These are phyloP conservation scores for Hypholoma sublateritium DNA, from an alignment of 768 basidiomycete species.

Conservation along the genomic window DNA sequence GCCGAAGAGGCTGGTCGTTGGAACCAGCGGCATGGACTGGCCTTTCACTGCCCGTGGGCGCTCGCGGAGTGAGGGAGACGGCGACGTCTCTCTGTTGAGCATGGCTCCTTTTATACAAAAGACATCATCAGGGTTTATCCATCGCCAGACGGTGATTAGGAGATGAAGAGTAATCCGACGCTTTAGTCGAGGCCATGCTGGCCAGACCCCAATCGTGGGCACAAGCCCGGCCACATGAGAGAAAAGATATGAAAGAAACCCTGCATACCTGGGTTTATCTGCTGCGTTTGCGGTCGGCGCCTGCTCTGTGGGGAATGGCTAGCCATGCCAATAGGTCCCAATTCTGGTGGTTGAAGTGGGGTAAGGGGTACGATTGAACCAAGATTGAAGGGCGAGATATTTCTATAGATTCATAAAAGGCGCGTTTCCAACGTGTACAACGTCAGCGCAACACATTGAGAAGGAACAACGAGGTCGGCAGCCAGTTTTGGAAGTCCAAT, in stretches of 20 bases:
- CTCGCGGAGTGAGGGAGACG: conserved; percentile 46
- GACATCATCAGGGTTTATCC: conserved; percentile 26
- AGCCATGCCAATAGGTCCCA: conserved; percentile 47
- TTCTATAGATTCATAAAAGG: conserved; percentile 37
- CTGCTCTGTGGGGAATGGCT: conserved; percentile 59
- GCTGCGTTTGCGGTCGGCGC: conserved; percentile 51
- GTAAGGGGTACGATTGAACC: conserved; percentile 17
- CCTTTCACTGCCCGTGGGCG: conserved; percentile 57
- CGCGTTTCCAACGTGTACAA: conserved; percentile 72
- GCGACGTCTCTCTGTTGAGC: conserved; percentile 48
- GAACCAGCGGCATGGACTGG: conserved; percentile 63
- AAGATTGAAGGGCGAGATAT: conserved; percentile 12
- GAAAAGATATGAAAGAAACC: conserved; percentile 14
- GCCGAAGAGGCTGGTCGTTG: conserved; percentile 51
- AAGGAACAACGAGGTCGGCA: conserved; percentile 56
- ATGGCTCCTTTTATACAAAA: conserved; percentile 33
- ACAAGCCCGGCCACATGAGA: conserved; percentile 19
- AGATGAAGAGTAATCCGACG: conserved; percentile 13
- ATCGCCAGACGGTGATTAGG: conserved; percentile 13
- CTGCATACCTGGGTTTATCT: conserved; percentile 48
- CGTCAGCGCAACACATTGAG: conserved; percentile 39
- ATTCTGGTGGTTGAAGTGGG: conserved; percentile 19
- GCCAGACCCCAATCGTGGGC: conserved; percentile 8
- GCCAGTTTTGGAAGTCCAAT: conserved; percentile 51
- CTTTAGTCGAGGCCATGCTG: neutral